Evolutionary conservation across 768 basidiomycete species (phyloP), one percentile per base, ranked within the genome.

Genomic region (Leccinum rimulosum): DNA sequence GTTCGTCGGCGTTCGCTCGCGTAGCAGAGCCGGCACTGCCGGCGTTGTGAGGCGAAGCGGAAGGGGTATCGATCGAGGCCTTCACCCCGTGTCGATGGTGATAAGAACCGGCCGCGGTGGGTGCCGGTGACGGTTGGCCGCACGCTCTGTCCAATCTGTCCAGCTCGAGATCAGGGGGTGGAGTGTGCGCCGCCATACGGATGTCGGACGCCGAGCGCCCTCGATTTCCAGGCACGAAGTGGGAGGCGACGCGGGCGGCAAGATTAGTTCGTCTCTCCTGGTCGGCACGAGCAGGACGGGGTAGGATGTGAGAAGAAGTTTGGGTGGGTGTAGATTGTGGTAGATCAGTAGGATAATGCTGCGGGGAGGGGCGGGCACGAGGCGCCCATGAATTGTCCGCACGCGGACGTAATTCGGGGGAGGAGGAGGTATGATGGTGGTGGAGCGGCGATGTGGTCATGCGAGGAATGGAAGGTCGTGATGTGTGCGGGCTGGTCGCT

Each of bases 141-240:
- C 70, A 72, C 7, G 72, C 72, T 50, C 70, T 63, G 7, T 66
- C 72, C 14, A 72, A 50, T 57, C 70, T 64, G 38, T 72, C 71
- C 22, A 22, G 22, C 4, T 72, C 71, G 54, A 72, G 63, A 52
- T 74, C 71, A 55, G 64, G 64, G 28, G 66, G 64, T 9, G 70
- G 64, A 25, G 67, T 63, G 19, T 61, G 57, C 10, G 49, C 31
- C 8, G 49, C 45, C 50, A 66, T 36, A 52, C 68, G 68, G 49
- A 62, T 55, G 33, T 68, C 66, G 10, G 68, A 64, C 19, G 70
- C 52, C 17, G 72, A 66, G 19, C 64, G 62, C 11, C 64, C 70
- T 14, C 64, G 59, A 58, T 49, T 35, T 15, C 61, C 53, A 55
- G 59, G 63, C 30, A 59, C 60, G 1, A 59, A 25, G 19, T 67